Evolutionary conservation across 306 rosid genomes (phyloP), one percentile per base, ranked within the genome.

Genomic region (Crotalaria pallida): DNA sequence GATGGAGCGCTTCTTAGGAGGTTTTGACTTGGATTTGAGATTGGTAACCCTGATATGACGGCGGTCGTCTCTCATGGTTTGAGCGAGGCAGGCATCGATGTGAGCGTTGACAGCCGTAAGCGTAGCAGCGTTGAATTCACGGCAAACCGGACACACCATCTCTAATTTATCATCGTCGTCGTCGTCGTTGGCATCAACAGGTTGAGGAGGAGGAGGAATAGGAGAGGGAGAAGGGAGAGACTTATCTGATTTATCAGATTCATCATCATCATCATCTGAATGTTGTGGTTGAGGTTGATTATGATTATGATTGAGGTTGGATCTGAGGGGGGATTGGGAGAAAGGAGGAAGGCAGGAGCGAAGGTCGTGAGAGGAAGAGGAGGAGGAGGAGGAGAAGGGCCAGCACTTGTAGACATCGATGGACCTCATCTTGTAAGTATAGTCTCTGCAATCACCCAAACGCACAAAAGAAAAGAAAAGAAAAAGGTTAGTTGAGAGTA

Each of bases 1-100:
- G 7, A 94, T 90, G 0, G 98, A 94, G 27, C 96, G 85, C 81
- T 93, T 90, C 85, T 94, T 90, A 1, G 89, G 92, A 0, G 80
- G 43, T 70, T 82, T 90, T 0, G 84, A 80, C 66, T 89, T 92
- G 0, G 7, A 71, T 38, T 38, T 3, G 74, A 11, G 31, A 23
- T 26, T 62, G 29, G 23, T 73, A 45, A 58, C 65, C 83, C 65
- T 79, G 67, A 73, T 72, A 40, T 73, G 81, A 43, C 84, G 71
- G 21, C 86, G 73, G 44, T 77, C 84, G 33, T 75, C 82, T 49
- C 72, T 73, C 24, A 82, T 53, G 0, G 92, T 27, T 79, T 72
- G 85, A 10, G 88, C 81, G 2, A 87, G 83, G 63, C 94, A 92
- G 1, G 82, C 77, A 33, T 87, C 89, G 55, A 84, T 84, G 74